A percentile compares a stretch with the other conserved stretches of the same genome.
Evolutionary conservation across 768 basidiomycete genomes (phyloP).

Genomic region (Boletus coccyginus): DNA sequence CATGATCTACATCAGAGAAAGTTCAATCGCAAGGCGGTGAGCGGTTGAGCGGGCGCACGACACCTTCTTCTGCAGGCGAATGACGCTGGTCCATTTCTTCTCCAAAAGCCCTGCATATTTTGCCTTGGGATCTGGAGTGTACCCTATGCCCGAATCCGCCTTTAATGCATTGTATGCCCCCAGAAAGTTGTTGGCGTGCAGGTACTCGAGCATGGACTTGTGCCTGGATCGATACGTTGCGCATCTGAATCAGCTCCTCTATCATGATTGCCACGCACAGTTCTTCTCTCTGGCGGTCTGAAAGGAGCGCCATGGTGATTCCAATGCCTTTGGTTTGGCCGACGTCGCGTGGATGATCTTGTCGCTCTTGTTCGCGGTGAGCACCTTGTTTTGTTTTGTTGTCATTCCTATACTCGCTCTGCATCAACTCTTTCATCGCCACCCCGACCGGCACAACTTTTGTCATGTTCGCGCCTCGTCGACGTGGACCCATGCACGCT

Average conservation of each 20-base stretch:
- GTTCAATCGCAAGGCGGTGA: conserved; percentile 2
- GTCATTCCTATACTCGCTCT: conserved; percentile 2
- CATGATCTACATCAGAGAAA: conserved; percentile 66
- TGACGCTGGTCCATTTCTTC: conserved; percentile 98
- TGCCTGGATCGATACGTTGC: conserved; percentile 46
- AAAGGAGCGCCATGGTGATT: conserved; percentile 39
- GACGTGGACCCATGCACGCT: conserved; percentile 12
- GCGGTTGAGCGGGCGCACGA: conserved; percentile 13
- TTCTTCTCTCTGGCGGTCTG: conserved; percentile 47
- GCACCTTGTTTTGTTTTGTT: conserved; percentile 34
- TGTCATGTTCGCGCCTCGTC: no score
- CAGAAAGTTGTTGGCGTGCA: conserved; percentile 62
- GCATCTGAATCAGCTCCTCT: conserved; percentile 1
- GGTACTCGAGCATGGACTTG: conserved; percentile 79
- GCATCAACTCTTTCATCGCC: conserved; percentile 19
- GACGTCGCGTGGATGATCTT: conserved; percentile 13
- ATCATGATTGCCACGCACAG: conserved; percentile 35
- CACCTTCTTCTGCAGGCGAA: conserved; percentile 94
- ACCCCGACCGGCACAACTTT: conserved; percentile 17
- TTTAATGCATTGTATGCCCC: conserved; percentile 61
- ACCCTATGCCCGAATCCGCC: conserved; percentile 54
- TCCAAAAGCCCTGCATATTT: conserved; percentile 85
- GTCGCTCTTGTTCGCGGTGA: neutral
- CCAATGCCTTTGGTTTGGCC: conserved; percentile 8
- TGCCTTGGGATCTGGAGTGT: conserved; percentile 81